Conservation (phyloP, 495 filamentous ascomycete species). For the Aspergillus indologenus region DNA sequence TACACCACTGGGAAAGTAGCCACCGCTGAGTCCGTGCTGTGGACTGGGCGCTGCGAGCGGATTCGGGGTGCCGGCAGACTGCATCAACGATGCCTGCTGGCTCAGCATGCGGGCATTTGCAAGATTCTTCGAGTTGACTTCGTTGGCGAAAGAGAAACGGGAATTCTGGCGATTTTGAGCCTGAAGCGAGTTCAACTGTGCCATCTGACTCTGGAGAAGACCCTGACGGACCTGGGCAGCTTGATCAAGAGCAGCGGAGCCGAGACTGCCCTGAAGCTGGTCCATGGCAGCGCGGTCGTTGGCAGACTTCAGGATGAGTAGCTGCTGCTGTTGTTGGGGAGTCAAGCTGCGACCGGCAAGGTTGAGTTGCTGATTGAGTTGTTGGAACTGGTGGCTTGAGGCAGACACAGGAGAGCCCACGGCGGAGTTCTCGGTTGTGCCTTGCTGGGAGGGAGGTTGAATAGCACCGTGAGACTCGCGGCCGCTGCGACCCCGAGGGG, state of each 20-base stretch:
- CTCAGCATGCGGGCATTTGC: constrained; percentile 82
- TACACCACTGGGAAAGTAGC: constrained; percentile 58
- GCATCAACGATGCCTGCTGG: constrained; percentile 89
- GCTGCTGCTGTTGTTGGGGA: constrained; percentile 74
- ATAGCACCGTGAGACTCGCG: constrained; percentile 56
- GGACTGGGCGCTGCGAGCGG: constrained; percentile 56
- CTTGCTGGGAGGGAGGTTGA: constrained; percentile 72
- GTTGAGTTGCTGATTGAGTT: constrained; percentile 48
- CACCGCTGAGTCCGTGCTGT: constrained; percentile 42
- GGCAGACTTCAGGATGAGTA: constrained; percentile 63
- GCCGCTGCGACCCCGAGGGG: constrained; percentile 47
- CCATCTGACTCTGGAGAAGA: constrained; percentile 59
- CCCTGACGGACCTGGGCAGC: constrained; percentile 40
- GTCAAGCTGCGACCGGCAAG: constrained; percentile 70
- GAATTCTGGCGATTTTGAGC: constrained; percentile 84
- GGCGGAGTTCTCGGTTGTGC: constrained; percentile 44
- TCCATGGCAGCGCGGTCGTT: constrained; percentile 53
- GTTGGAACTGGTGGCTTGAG: constrained; percentile 51
- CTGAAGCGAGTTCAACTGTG: constrained; percentile 54
- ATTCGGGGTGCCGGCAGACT: constrained; percentile 54
- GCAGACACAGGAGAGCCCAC: constrained; percentile 47
- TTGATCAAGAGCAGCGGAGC: constrained; percentile 37
- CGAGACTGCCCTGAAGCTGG: constrained; percentile 56
- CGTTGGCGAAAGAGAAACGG: constrained; percentile 84
- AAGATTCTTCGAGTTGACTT: constrained; percentile 74